phyloP scores from a whole-genome alignment of 2,329 filamentous ascomycete genomes.

The Trichoderma citrinoviride region DNA sequence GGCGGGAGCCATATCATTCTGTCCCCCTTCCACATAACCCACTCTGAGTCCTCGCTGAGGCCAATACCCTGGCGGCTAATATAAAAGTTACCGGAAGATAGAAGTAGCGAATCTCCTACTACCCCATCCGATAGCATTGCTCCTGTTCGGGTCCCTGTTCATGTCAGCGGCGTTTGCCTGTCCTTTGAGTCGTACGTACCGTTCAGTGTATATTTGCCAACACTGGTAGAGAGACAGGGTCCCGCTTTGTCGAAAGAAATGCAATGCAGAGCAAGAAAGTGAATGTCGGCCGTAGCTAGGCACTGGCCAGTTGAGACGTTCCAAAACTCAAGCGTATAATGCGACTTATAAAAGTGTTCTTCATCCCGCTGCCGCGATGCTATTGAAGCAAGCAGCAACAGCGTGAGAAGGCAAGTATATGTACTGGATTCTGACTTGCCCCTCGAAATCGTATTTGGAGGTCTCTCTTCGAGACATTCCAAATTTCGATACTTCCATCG shows the following conservation, averaged over 20 bases:
- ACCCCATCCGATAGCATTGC: not conserved
- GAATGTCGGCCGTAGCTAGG: not conserved
- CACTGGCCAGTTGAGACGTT: not conserved
- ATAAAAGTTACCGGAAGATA: not conserved
- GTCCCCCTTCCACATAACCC: slow-evolving; percentile 22
- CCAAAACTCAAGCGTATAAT: not conserved
- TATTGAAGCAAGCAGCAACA: not conserved
- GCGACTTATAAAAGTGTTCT: not conserved
- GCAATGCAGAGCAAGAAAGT: not conserved
- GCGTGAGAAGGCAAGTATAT: not conserved
- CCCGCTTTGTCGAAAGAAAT: not conserved
- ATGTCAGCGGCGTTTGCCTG: too few relatives aligned
- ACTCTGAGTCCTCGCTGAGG: slow-evolving; percentile 12
- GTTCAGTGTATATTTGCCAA: not conserved
- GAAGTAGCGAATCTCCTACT: too few relatives aligned
- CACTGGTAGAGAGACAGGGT: not conserved
- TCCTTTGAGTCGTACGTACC: not conserved
- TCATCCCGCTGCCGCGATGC: not conserved
- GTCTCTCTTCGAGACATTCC: not conserved
- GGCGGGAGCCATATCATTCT: slow-evolving; percentile 23
- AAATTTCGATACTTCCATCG: not conserved
- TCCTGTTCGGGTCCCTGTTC: not conserved
- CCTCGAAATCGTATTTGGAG: too few relatives aligned
- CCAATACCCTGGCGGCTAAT: not conserved
- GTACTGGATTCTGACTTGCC: too few relatives aligned